A percentile compares a stretch with the other conserved stretches of the same genome.
phyloP scores from a whole-genome alignment of 805 yeast genomes.

The Zygoascus ofunaensis region DNA sequence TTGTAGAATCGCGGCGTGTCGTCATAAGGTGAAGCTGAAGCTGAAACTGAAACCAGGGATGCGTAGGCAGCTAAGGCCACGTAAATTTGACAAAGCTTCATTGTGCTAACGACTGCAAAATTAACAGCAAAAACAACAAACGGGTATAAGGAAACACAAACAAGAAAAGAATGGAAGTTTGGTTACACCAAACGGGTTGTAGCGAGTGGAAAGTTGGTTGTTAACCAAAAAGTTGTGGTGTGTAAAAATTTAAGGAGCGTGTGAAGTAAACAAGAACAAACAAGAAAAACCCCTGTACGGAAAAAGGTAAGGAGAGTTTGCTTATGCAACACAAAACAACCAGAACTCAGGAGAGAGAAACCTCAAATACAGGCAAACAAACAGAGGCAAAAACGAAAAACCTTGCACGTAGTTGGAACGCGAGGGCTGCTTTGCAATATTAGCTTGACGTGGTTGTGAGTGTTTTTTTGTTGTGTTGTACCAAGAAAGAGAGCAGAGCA shows the following conservation, averaged over 20 bases:
- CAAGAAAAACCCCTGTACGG: too few relatives aligned
- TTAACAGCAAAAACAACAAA: background rate
- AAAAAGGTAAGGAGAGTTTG: background rate
- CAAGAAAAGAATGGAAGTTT: background rate
- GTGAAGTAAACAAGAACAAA: too few relatives aligned
- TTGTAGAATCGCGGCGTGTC: slow-evolving; percentile 14
- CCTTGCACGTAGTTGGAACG: too few relatives aligned
- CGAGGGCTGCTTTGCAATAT: too few relatives aligned
- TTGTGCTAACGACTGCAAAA: background rate
- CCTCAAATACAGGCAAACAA: background rate
- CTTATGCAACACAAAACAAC: background rate
- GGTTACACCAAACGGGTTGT: too few relatives aligned
- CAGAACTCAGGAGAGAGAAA: background rate
- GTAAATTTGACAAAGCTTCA: background rate
- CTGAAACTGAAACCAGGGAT: background rate
- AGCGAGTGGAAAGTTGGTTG: too few relatives aligned
- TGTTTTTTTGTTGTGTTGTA: too few relatives aligned
- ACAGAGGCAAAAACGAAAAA: too few relatives aligned
- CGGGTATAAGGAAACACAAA: background rate
- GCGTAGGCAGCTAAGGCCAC: slow-evolving; percentile 2
- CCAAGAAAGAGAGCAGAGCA: too few relatives aligned
- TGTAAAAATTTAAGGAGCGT: too few relatives aligned
- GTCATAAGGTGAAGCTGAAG: slow-evolving; percentile 3
- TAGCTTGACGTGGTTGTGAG: too few relatives aligned
- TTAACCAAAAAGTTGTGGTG: too few relatives aligned